Percentiles rank a stretch among this genome's conserved stretches.
Evolutionary conservation across 2,329 filamentous ascomycete genomes (phyloP).

Genomic region (Apiospora malaysiana): DNA sequence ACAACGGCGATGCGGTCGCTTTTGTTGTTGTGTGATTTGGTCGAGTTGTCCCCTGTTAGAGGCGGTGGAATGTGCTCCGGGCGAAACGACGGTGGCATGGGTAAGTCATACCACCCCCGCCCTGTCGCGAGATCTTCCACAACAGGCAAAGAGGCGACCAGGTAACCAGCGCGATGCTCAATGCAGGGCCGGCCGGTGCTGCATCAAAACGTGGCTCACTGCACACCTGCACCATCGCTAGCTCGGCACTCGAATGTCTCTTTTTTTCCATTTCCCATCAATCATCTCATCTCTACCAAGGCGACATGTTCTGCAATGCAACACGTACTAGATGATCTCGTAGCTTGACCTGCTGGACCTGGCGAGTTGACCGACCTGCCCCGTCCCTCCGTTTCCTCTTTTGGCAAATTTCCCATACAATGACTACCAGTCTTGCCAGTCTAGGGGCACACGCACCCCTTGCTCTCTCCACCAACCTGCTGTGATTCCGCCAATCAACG

Average conservation of each 20-base stretch:
- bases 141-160: neutral
- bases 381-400: neutral
- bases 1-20: neutral
- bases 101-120: neutral
- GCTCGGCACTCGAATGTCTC: neutral
- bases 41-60: neutral
- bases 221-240: neutral
- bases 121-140: neutral
- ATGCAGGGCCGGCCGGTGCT: neutral
- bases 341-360: neutral
- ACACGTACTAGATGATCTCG: conserved; percentile 1
- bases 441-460: conserved; percentile 1
- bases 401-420: neutral
- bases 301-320: conserved; percentile 2
- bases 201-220: neutral
- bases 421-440: conserved; percentile 1
- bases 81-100: neutral
- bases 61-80: neutral
- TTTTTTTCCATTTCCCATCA: conserved; percentile 12
- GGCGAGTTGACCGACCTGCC: neutral
- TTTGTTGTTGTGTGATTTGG: neutral
- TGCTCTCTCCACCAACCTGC: neutral
- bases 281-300: neutral
- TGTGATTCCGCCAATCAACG: conserved; percentile 13
- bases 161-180: neutral